Evolutionary conservation across 768 basidiomycete genomes (phyloP).

Genomic region (Leucocoprinus leucothites): DNA sequence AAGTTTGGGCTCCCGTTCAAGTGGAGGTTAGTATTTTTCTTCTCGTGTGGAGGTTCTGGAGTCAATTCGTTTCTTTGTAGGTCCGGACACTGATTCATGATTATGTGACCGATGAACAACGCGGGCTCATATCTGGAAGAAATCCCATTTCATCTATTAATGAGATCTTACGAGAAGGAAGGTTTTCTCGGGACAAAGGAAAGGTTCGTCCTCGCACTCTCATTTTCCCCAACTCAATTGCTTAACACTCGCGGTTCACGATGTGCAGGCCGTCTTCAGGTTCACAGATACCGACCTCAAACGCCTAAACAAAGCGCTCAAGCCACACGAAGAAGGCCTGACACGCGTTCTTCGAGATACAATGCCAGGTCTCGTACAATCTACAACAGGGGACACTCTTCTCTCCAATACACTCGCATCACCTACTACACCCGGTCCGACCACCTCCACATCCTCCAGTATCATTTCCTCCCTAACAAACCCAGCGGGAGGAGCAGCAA

Average conservation of each 20-base stretch:
- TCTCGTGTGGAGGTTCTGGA: background rate
- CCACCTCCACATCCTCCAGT: background rate
- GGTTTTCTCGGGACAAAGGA: slow-evolving; percentile 69
- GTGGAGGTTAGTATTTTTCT: slow-evolving; percentile 61
- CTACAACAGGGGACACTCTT: slow-evolving; percentile 56
- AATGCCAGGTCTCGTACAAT: slow-evolving; percentile 90
- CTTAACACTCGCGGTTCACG: background rate
- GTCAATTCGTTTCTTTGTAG: slow-evolving; percentile 34
- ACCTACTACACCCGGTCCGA: background rate
- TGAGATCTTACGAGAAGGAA: slow-evolving; percentile 85
- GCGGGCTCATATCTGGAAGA: slow-evolving; percentile 70
- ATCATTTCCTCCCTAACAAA: background rate
- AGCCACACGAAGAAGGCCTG: slow-evolving; percentile 80
- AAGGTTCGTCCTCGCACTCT: slow-evolving; percentile 49
- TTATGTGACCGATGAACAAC: slow-evolving; percentile 91
- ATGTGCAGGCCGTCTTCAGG: slow-evolving; percentile 74
- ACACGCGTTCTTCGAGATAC: slow-evolving; percentile 82
- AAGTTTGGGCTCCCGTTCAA: slow-evolving; percentile 88
- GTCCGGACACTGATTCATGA: slow-evolving; percentile 80
- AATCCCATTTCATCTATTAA: slow-evolving; percentile 94
- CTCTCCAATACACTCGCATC: slow-evolving; percentile 52
- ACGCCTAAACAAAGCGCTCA: slow-evolving; percentile 61
- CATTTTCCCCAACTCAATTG: background rate
- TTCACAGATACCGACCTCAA: slow-evolving; percentile 90
- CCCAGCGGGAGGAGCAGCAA: background rate